These are phyloP conservation scores for Penicillium desertorum DNA, from an alignment of 495 filamentous ascomycete species.

Conservation along the genomic window DNA sequence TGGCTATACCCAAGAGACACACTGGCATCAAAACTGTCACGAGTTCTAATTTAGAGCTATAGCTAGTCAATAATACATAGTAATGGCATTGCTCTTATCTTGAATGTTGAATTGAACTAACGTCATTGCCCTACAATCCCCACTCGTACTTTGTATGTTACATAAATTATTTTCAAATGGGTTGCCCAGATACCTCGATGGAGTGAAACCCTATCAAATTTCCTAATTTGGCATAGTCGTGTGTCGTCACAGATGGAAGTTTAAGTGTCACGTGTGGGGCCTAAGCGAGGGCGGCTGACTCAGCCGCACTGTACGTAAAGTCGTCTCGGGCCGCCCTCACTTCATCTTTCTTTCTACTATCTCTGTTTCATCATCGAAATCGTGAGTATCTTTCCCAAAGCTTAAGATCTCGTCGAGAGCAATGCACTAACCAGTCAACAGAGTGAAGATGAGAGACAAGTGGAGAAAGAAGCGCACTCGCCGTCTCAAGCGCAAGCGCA, in stretches of 20 bases:
- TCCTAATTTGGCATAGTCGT: conserved; percentile 15
- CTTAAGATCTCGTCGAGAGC: conserved; percentile 14
- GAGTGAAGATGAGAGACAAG: conserved; percentile 93
- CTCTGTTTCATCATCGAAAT: conserved; percentile 54
- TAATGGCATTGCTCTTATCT: neutral
- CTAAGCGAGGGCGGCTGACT: conserved; percentile 44
- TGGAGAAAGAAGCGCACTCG: conserved; percentile 99
- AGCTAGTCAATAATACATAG: neutral
- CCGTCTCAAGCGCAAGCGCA: conserved; percentile 96
- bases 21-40: neutral
- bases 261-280: conserved; percentile 5
- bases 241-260: conserved; percentile 12
- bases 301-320: conserved; percentile 49
- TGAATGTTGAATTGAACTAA: neutral
- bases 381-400: conserved; percentile 40
- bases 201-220: conserved; percentile 15
- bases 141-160: neutral
- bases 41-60: neutral
- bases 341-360: conserved; percentile 51
- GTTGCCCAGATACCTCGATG: neutral
- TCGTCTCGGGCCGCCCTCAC: conserved; percentile 32
- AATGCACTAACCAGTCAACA: conserved; percentile 31
- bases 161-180: neutral
- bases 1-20: neutral
- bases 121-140: neutral